Conservation (phyloP, 495 filamentous ascomycete genomes). For the Bathelium albidoporum region DNA sequence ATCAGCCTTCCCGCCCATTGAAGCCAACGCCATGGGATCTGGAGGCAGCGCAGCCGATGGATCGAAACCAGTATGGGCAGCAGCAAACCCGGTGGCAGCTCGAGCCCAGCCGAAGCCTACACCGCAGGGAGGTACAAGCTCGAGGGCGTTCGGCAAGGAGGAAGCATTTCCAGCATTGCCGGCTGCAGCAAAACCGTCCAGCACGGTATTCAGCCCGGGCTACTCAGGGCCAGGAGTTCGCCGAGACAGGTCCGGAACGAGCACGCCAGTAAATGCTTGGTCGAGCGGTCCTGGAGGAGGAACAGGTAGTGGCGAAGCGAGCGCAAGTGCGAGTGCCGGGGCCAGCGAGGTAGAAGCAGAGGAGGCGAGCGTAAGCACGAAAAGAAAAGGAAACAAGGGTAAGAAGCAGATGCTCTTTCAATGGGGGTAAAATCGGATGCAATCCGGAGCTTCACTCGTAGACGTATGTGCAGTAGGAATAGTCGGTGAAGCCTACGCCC, state of each 20-base stretch:
- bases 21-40: slow-evolving; percentile 26
- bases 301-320: slow-evolving; percentile 17
- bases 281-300: slow-evolving; percentile 12
- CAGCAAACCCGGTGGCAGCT: slow-evolving; percentile 25
- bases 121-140: slow-evolving; percentile 3
- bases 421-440: slow-evolving; percentile 25
- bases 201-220: slow-evolving; percentile 59
- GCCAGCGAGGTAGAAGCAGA: slow-evolving; percentile 20
- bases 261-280: slow-evolving; percentile 37
- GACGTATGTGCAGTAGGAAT: background rate
- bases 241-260: slow-evolving; percentile 39
- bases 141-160: slow-evolving; percentile 24
- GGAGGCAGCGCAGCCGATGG: slow-evolving; percentile 29
- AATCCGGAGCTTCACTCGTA: background rate
- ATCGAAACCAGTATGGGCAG: slow-evolving; percentile 45
- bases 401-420: slow-evolving; percentile 70
- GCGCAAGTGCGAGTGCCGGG: slow-evolving; percentile 22
- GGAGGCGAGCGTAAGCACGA: slow-evolving; percentile 30
- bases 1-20: slow-evolving; percentile 24
- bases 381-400: slow-evolving; percentile 66
- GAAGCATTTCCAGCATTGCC: slow-evolving; percentile 80
- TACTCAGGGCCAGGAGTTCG: slow-evolving; percentile 63
- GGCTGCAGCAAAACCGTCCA: slow-evolving; percentile 63
- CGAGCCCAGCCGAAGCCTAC: slow-evolving; percentile 17
- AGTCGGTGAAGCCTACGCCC: background rate